A percentile compares a stretch with the other conserved stretches of the same genome.
These are phyloP conservation scores for Candida gorgasii DNA, from an alignment of 805 yeast species.

Conservation along the genomic window DNA sequence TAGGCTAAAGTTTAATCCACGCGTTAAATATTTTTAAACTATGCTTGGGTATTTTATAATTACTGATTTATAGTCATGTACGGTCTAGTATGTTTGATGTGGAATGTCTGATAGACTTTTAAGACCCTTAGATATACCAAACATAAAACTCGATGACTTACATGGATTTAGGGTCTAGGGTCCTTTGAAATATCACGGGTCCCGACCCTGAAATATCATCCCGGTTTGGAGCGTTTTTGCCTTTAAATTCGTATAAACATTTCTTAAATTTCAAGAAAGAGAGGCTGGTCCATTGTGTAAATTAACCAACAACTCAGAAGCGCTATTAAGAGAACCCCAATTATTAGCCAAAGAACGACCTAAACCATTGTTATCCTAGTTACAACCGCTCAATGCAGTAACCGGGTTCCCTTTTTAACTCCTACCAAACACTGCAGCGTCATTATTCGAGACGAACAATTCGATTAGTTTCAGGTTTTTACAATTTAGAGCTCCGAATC, in stretches of 20 bases:
- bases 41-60: no score
- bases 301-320: background rate
- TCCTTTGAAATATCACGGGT: background rate
- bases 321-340: background rate
- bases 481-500: background rate
- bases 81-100: no score
- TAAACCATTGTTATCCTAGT: background rate
- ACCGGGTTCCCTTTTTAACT: conserved; percentile 1
- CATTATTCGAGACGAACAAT: background rate
- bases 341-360: conserved; percentile 4
- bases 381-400: background rate
- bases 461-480: background rate
- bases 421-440: background rate
- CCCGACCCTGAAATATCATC: conserved; percentile 1
- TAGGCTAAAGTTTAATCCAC: no score
- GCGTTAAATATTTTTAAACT: no score
- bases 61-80: no score
- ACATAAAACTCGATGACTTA: no score
- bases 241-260: conserved; percentile 2
- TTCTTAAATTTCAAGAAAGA: conserved; percentile 2
- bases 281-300: background rate
- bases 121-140: no score
- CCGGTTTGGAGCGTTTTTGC: background rate
- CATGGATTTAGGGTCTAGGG: no score
- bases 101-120: no score